Evolutionary conservation across 2,329 filamentous ascomycete species (phyloP).

Genomic region (Ploettnerulaceae sp.): DNA sequence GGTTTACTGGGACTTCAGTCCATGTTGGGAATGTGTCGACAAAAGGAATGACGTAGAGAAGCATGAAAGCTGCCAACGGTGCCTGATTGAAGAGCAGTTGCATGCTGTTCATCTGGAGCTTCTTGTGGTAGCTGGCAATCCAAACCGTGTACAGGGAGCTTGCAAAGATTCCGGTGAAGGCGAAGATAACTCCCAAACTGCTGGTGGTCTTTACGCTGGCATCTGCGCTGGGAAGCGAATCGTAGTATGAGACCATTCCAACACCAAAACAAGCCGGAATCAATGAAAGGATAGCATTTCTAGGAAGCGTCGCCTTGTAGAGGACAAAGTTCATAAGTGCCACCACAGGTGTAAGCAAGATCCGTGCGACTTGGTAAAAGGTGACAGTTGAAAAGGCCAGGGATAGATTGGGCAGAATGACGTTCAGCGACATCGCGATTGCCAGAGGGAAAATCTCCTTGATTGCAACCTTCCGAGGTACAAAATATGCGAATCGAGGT

Average conservation of each 20-base stretch:
- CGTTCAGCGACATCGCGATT: constrained; percentile 62
- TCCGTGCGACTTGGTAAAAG: constrained; percentile 66
- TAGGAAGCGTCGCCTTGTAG: constrained; percentile 52
- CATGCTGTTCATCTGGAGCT: constrained; percentile 62
- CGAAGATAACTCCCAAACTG: constrained; percentile 57
- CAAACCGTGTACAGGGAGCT: constrained; percentile 65
- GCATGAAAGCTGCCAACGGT: constrained; percentile 55
- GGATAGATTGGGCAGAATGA: constrained; percentile 64
- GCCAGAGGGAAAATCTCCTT: constrained; percentile 59
- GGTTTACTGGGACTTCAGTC: constrained; percentile 44
- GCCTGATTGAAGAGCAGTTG: constrained; percentile 66
- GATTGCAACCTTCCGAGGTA: constrained; percentile 49
- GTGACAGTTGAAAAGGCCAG: constrained; percentile 63
- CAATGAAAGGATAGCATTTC: constrained; percentile 46
- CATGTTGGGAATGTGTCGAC: constrained; percentile 58
- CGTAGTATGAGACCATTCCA: constrained; percentile 62
- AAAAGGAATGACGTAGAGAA: constrained; percentile 63
- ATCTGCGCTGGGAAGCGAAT: constrained; percentile 49
- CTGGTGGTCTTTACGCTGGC: constrained; percentile 51
- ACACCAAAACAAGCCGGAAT: constrained; percentile 60
- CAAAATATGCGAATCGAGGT: constrained; percentile 54
- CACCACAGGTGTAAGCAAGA: constrained; percentile 61
- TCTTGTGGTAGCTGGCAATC: constrained; percentile 62
- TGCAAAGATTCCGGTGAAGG: constrained; percentile 58
- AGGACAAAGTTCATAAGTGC: constrained; percentile 61